Percentiles rank a stretch among this genome's conserved stretches.
phyloP scores from a whole-genome alignment of 345 rosid genomes.

The Brassica rapa region DNA sequence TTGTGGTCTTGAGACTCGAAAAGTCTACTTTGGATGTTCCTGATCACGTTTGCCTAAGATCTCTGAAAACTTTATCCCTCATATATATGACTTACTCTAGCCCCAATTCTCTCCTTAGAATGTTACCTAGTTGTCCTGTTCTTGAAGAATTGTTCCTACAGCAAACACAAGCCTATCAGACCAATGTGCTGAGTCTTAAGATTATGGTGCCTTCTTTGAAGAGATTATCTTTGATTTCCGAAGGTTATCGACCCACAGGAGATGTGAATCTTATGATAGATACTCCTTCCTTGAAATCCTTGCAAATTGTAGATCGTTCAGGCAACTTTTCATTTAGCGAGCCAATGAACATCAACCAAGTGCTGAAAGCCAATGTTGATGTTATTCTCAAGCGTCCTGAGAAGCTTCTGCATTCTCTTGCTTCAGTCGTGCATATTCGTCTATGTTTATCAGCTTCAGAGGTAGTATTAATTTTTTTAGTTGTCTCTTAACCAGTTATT shows the following conservation, averaged over 20 bases:
- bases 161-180: not conserved
- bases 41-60: not conserved
- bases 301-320: constrained; percentile 14
- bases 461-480: not conserved
- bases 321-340: not conserved
- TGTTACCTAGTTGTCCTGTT: constrained; percentile 17
- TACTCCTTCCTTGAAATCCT: constrained; percentile 11
- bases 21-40: not conserved
- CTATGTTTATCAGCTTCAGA: constrained; percentile 30
- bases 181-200: not conserved
- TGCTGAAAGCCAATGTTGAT: constrained; percentile 5
- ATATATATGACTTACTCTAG: not conserved
- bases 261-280: constrained; percentile 6
- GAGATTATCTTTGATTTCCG: constrained; percentile 10
- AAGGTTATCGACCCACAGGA: not conserved
- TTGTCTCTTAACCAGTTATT: not conserved
- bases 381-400: constrained; percentile 6
- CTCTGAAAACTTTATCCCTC: not conserved
- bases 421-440: constrained; percentile 13
- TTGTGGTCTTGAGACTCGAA: not conserved
- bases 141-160: constrained; percentile 22
- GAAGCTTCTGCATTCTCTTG: constrained; percentile 19
- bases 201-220: constrained; percentile 19
- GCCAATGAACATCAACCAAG: not conserved
- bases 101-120: not conserved